Base-by-base conservation (phyloP, 1,139 yeast genomes). In the Pichia sp. region DNA sequence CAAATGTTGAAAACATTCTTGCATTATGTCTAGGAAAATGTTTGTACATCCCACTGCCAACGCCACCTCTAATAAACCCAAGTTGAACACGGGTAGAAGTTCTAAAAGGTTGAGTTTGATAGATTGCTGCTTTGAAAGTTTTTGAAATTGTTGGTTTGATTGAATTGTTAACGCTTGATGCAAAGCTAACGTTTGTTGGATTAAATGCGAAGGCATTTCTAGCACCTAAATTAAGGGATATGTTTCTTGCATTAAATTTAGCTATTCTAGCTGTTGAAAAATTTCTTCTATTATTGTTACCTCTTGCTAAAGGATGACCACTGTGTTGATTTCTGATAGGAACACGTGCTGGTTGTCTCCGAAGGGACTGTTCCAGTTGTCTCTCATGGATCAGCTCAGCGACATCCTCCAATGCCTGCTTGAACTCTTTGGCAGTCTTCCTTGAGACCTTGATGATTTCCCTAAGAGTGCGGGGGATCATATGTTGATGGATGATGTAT, bases 331-430 rank as follows among this genome's bases (percentile, higher is more conserved):
- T 40, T 39, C 53, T 45, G 8, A 45, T 49, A 10, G 55, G 54
- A 20, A 44, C 47, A 35, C 58, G 52, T 9, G 56, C 60, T 6
- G 65, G 66, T n/a, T 56, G 55, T 36, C 59, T 48, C 32, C 55
- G 58, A 6, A 59, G 51, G 1, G 58, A 54, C 2, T 59, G 57
- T 35, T 57, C 52, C 44, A 55, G 41, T 41, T 59, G 49, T 29
- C 48, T 49, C 35, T 54, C 61, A 29, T 58, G 49, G 28, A 61
- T 47, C 46, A 59, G 57, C 50, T 61, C 63, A 9, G 64, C 60
- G 20, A 67, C 52, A 48, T 67, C 71, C 42, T 66, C 69, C 22
- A 67, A 54, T 11, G 62, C 58, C 49, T 62, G 64, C 41, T 64
- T 63, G 43, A 63, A 58, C 48, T 64, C 67, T 42, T 64, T 58